Conservation (phyloP, 768 basidiomycete genomes). For the Xerocomus spinulosus region DNA sequence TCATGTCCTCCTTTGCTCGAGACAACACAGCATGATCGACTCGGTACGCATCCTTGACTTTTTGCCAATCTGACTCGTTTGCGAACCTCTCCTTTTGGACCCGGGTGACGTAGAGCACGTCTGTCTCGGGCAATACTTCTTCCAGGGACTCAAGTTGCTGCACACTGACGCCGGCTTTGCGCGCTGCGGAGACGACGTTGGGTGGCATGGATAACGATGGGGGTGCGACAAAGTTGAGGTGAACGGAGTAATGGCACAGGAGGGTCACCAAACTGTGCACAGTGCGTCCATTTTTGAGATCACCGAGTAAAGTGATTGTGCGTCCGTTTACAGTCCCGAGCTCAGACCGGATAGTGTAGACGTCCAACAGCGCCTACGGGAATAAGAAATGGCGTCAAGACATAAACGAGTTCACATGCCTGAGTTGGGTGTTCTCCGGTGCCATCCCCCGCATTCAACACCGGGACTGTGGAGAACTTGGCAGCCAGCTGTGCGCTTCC, state of each 20-base stretch:
- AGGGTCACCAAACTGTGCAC: slow-evolving; percentile 94
- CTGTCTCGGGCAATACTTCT: slow-evolving; percentile 86
- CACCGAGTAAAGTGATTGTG: slow-evolving; percentile 88
- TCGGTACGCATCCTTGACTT: slow-evolving; percentile 88
- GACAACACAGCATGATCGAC: slow-evolving; percentile 93
- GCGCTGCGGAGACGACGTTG: slow-evolving; percentile 74
- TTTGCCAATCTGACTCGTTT: slow-evolving; percentile 76
- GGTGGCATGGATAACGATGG: slow-evolving; percentile 84
- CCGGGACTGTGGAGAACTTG: slow-evolving; percentile 91
- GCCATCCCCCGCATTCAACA: slow-evolving; percentile 96
- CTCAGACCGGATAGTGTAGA: slow-evolving; percentile 96
- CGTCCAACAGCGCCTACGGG: slow-evolving; percentile 69
- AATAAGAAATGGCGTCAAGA: too few species aligned
- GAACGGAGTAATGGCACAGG: slow-evolving; percentile 87
- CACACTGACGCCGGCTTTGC: slow-evolving; percentile 77
- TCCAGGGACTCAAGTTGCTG: slow-evolving; percentile 84
- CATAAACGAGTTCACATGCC: slow-evolving; percentile 46
- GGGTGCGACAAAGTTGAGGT: slow-evolving; percentile 94
- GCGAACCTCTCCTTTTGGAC: slow-evolving; percentile 94
- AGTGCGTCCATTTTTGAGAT: slow-evolving; percentile 96
- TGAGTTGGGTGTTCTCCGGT: slow-evolving; percentile 97
- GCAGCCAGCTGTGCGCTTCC: slow-evolving; percentile 96
- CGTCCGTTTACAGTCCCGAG: slow-evolving; percentile 96
- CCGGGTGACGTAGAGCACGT: slow-evolving; percentile 95
- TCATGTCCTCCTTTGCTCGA: slow-evolving; percentile 93